Percentiles rank a stretch among this genome's conserved stretches.
These are phyloP conservation scores for Lyophyllum atratum DNA, from an alignment of 768 basidiomycete species.

Conservation along the genomic window DNA sequence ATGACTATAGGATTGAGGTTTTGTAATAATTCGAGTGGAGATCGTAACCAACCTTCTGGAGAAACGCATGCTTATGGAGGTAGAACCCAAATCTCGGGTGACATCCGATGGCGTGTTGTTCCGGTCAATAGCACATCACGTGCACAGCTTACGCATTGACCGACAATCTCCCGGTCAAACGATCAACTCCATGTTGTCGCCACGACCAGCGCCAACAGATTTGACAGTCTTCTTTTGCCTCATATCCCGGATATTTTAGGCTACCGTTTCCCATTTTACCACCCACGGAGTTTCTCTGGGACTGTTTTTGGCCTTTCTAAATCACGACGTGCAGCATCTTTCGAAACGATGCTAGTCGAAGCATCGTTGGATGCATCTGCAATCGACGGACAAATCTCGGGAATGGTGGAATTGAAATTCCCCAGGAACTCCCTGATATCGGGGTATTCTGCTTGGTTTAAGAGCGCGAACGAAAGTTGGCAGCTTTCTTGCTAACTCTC, in stretches of 20 bases:
- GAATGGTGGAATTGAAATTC: conserved; percentile 31
- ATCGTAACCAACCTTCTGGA: conserved; percentile 2
- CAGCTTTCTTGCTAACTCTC: conserved; percentile 30
- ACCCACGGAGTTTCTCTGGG: conserved; percentile 33
- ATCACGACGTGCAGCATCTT: background rate
- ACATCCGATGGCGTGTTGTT: background rate
- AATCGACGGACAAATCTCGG: conserved; percentile 53
- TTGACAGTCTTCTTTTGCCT: conserved; percentile 15
- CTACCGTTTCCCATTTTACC: conserved; percentile 11
- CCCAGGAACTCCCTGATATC: conserved; percentile 45
- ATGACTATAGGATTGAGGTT: conserved; percentile 35
- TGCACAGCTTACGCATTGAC: conserved; percentile 10
- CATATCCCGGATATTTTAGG: conserved; percentile 20
- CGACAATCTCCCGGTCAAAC: conserved; percentile 27
- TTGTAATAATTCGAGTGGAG: conserved; percentile 3
- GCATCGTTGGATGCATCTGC: conserved; percentile 17
- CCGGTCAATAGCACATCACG: conserved; percentile 17
- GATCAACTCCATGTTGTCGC: background rate
- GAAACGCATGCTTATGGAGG: conserved; percentile 2
- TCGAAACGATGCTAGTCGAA: conserved; percentile 23
- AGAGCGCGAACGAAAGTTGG: conserved; percentile 29
- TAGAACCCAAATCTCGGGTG: background rate
- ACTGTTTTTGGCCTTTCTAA: conserved; percentile 16
- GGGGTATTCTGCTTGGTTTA: conserved; percentile 43
- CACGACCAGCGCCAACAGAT: conserved; percentile 3